Conservation (phyloP, 441 rosid species). For the Mallotus repandus region DNA sequence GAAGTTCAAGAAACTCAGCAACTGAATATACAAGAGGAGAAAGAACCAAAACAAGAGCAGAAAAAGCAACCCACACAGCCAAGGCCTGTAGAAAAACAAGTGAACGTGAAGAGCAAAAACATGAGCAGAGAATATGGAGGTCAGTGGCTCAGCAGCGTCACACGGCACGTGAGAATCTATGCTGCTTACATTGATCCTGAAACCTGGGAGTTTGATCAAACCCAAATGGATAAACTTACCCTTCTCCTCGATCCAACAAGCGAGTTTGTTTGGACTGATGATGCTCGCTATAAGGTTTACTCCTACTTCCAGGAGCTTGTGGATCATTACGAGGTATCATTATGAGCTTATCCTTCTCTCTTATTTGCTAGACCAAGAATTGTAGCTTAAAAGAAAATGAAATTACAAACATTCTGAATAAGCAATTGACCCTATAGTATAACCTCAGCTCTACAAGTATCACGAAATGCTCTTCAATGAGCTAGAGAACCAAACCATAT, state of each 20-base stretch:
- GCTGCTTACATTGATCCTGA: slow-evolving; percentile 95
- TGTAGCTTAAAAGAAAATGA: not conserved
- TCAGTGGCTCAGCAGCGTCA: slow-evolving; percentile 87
- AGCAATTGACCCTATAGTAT: too few relatives aligned
- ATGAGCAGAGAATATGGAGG: slow-evolving; percentile 73
- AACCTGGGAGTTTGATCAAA: slow-evolving; percentile 83
- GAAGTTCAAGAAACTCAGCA: slow-evolving; percentile 41
- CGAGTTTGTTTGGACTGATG: slow-evolving; percentile 83
- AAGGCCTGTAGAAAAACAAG: slow-evolving; percentile 82
- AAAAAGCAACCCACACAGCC: slow-evolving; percentile 43
- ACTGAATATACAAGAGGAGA: slow-evolving; percentile 26
- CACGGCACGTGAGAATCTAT: slow-evolving; percentile 81
- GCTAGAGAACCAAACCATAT: too few relatives aligned
- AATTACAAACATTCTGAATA: not conserved
- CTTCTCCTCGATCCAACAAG: slow-evolving; percentile 78
- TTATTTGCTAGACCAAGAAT: not conserved
- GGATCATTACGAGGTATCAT: slow-evolving; percentile 90
- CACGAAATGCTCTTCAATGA: too few relatives aligned
- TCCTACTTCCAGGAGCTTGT: slow-evolving; percentile 91
- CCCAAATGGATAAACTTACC: slow-evolving; percentile 90
- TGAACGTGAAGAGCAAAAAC: slow-evolving; percentile 77
- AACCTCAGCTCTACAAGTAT: too few relatives aligned
- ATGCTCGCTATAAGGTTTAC: slow-evolving; percentile 63
- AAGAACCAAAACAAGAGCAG: slow-evolving; percentile 23
- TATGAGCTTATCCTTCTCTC: not conserved